Base-by-base conservation (phyloP, 1,284 basidiomycete species). In the Heterobasidion occidentale region DNA sequence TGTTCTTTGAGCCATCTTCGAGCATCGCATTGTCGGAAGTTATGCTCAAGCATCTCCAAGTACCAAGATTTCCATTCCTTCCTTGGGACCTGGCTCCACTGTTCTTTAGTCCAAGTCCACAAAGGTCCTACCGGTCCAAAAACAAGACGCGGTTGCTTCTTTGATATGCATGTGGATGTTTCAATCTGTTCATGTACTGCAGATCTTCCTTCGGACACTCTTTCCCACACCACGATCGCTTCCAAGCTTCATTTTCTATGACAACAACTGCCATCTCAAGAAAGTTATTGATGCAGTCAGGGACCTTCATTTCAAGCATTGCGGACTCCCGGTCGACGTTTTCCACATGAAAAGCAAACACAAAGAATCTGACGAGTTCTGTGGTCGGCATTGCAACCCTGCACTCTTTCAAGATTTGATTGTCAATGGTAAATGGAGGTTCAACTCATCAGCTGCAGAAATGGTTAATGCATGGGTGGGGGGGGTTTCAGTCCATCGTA, bases 281-380 rank as follows among this genome's bases (percentile, higher is more conserved):
- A 34, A 57, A 62, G 46, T 53, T 67, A 2, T 51, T 56, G 7
- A 47, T 34, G 12, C n/a, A 55, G 14, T 56, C 1, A 3, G 55
- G 3, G 64, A 68, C 48, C 19, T 46, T 3, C 58, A 62, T 36
- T 65, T 65, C 17, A 51, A 63, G 6, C 8, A 58, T 9, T 54
- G 59, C 9, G 63, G 58, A 5, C 58, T 71, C 19, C 62, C 68
- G 0, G 70, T 72, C 2, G 67, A 72, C 54, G 67, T 68, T 0
- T 73, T 71, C 46, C 71, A 73, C 56, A 66, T 63, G 56, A 64
- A 59, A 33, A 61, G 53, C 36, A 74, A 74, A 55, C 72, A 73
- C 61, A 68, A 67, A 54, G 63, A 67, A 36, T 54, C 46, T 0
- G 65, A 69, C 55, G 38, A 35, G 2, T 67, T 59, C 42, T 74